Percentiles rank a stretch among this genome's conserved stretches.
Conservation (phyloP, 202 grass and related monocot genomes). For the Schoenoplectus tabernaemontani region DNA sequence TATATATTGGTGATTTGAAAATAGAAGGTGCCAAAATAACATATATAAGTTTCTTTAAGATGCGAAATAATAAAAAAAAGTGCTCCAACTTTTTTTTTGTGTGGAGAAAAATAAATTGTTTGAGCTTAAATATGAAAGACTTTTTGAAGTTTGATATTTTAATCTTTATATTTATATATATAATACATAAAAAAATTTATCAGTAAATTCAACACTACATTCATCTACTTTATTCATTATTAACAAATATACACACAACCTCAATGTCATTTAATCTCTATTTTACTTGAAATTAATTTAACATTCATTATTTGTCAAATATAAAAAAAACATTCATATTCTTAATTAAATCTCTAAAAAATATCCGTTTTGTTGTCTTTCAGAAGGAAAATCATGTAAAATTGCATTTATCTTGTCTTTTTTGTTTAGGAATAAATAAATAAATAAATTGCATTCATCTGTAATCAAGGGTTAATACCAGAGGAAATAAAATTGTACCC, state of each 20-base stretch:
- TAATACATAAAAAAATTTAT: not conserved
- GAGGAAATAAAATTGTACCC: not conserved
- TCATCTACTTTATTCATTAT: not conserved
- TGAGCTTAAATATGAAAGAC: not conserved
- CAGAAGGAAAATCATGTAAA: not conserved
- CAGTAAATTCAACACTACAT: not conserved
- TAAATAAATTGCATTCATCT: not conserved
- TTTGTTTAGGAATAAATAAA: not conserved
- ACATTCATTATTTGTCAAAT: no score
- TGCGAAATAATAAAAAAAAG: not conserved
- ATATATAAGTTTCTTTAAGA: not conserved
- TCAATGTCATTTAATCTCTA: not conserved
- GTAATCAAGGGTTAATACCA: not conserved
- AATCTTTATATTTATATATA: not conserved
- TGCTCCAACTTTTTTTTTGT: not conserved
- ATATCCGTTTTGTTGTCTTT: not conserved
- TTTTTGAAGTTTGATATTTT: not conserved
- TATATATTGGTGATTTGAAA: not conserved
- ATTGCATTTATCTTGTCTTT: not conserved
- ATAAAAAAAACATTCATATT: not conserved
- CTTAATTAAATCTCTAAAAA: no score
- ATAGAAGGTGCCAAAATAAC: no score
- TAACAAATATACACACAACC: not conserved
- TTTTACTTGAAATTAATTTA: not conserved
- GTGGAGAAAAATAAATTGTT: not conserved